Base-by-base conservation (phyloP, 2,329 filamentous ascomycete genomes). In the Aspergillus quadricinctus region DNA sequence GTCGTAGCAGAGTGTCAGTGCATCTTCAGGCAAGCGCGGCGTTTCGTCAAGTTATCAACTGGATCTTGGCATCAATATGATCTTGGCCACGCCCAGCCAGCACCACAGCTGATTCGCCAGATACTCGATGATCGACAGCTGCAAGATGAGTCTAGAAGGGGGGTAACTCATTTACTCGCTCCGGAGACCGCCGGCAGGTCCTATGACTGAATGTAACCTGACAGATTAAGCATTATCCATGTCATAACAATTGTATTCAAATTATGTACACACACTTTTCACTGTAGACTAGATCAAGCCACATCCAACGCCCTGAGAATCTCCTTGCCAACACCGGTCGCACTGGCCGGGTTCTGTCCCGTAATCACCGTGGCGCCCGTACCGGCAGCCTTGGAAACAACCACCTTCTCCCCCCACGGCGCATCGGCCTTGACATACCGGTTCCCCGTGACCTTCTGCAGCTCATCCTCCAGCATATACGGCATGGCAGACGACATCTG, bases 321-420 rank as follows among this genome's bases (percentile, higher is more conserved):
- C 10, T 74, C 78, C 66, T 78, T 72, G 0, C 72, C 78, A 19
- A 80, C 70, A 1, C 62, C 73, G 1, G 66, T 70, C 4, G 75
- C 78, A 67, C 75, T 78, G 3, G 73, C 68, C 4, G 78, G 77
- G 57, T 80, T 80, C 66, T 80, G 77, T 0, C 78, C 78, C 0
- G 78, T 80, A 45, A 80, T 77, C 56, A 80, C 55, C 27, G 65
- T 64, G 2, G 70, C 69, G 5, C 68, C 68, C 17, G 61, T 52
- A 27, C 58, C 61, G 28, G 59, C 60, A 4, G 58, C 59, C 61
- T 68, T 66, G 14, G 64, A 67, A 4, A 75, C 69, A 1, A 74
- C 77, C 7, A 80, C 73, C 69, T 79, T 78, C 59, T 62, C 68
- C 1, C 63, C 75, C 75, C 75, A 80, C 2, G 75, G 74, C 64